Evolutionary conservation across 306 rosid species (phyloP), one percentile per base, ranked within the genome.

Genomic region (Ormosia emarginata): DNA sequence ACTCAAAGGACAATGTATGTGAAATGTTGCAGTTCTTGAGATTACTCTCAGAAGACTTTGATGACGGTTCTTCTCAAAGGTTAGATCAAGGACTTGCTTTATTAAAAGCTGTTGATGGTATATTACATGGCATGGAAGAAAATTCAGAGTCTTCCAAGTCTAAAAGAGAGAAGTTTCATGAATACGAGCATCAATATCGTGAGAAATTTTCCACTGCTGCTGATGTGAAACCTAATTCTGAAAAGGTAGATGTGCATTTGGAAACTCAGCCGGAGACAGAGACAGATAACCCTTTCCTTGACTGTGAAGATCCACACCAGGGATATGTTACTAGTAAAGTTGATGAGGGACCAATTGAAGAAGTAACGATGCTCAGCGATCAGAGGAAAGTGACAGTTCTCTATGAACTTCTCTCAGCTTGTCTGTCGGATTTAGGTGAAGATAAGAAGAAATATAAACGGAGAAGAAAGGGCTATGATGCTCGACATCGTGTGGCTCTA

Each of bases 361-460:
- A 93, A 83, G 92, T 81, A 52, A 62, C 6, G 43, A 89, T 88
- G 90, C 92, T 95, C 56, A 82, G 90, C 36, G 90, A 84, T 86
- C 88, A 89, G 86, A 90, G 97, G 89, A 95, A 95, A 86, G 91
- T 93, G 84, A 86, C 89, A 15, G 92, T 90, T 88, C 91, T 95
- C 18, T 95, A 90, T 69, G 92, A 89, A 82, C 95, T 95, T 75
- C 86, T 95, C 41, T 90, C 98, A 43, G 98, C 93, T 75, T 93
- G 98, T 85, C 77, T 95, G 67, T 88, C 94, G 11, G 87, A 93
- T 86, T 74, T 73, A 29, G 75, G 84, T 68, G 93, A 75, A 64
- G 77, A 84, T 5, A 79, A 84, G 44, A 85, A 84, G 75, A 90
- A 88, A 62, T 67, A 62, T 82, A 69, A 71, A 58, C 93, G 90